Evolutionary conservation across 805 yeast species (phyloP), one percentile per base, ranked within the genome.

Genomic region (Wickerhamomyces sydowiorum): DNA sequence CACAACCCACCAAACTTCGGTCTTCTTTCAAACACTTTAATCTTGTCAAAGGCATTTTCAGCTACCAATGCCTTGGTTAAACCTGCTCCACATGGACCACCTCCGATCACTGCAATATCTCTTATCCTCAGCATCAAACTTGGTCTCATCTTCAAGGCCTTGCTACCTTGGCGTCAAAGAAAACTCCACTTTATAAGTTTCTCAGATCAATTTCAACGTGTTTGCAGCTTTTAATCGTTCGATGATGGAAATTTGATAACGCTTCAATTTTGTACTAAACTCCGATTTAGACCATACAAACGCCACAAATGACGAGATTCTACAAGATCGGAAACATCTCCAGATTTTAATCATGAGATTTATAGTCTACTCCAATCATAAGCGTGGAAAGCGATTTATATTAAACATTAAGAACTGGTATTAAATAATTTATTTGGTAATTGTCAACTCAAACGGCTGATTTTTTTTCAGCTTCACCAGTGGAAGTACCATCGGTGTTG

Each of bases 1-100:
- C 96, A 87, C 8, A 86, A 64, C 0, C 96, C 96, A 13, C 95
- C 96, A n/a, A 74, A 56, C n/a, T 61, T 58, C 7, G 64, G 49
- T 46, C 84, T 70, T 37, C 73, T 66, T 48, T 86, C 95, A 54
- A 71, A 84, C 5, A 83, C 67, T 21, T 73, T 75, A 37, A 86
- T 67, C 36, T 59, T 53, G 27, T 68, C 62, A 48, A 74, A 73
- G 3, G 63, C 56, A 1, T 60, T 53, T 49, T 81, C 89, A 9
- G 67, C 72, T 7, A 74, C 48, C 10, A 86, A 65, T 0, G 89
- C 86, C 44, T 80, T 76, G 0, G 86, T 78, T 3, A 75, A 65
- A 0, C 81, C 86, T 18, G 82, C 62, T 0, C 91, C 95, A 35
- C 77, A 71, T 0, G 93, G 90, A 0, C 95, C 95, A 3, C 78